Evolutionary conservation across 352 stramenopile genomes (phyloP).

Genomic region (Globisporangium rhizosaccharum): DNA sequence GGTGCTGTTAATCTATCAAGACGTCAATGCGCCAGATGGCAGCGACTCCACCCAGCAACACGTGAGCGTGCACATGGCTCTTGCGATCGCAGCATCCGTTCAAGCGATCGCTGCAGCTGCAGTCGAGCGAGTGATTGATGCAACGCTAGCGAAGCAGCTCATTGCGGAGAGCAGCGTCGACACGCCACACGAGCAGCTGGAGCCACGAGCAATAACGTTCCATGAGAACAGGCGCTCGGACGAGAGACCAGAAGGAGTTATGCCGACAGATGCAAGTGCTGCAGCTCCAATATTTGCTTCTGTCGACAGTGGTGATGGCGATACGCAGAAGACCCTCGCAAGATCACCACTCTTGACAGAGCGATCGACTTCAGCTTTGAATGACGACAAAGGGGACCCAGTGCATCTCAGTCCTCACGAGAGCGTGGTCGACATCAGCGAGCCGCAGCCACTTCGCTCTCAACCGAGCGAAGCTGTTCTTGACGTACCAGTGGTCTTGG

Average conservation of each 20-base stretch:
- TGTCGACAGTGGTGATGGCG: no score
- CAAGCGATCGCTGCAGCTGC: not conserved
- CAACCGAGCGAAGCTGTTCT: not conserved
- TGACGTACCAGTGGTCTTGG: constrained; percentile 10
- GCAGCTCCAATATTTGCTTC: no score
- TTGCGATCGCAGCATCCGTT: constrained; percentile 1
- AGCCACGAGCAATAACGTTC: no score
- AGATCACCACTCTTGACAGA: no score
- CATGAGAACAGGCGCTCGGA: not conserved
- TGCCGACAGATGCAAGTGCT: no score
- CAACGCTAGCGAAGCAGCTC: not conserved
- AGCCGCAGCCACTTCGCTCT: no score
- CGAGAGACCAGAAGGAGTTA: not conserved
- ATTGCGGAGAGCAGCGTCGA: not conserved
- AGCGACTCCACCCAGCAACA: not conserved
- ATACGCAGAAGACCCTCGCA: no score
- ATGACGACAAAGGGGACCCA: no score
- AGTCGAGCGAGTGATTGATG: not conserved
- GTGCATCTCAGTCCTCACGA: not conserved
- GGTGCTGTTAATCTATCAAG: not conserved
- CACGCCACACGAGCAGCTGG: not conserved
- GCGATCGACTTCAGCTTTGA: no score
- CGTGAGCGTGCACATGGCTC: constrained; percentile 3
- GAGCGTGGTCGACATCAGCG: not conserved
- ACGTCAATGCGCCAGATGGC: not conserved